A percentile compares a stretch with the other conserved stretches of the same genome.
Conservation (phyloP, 345 rosid genomes). For the Populus ilicifolia region DNA sequence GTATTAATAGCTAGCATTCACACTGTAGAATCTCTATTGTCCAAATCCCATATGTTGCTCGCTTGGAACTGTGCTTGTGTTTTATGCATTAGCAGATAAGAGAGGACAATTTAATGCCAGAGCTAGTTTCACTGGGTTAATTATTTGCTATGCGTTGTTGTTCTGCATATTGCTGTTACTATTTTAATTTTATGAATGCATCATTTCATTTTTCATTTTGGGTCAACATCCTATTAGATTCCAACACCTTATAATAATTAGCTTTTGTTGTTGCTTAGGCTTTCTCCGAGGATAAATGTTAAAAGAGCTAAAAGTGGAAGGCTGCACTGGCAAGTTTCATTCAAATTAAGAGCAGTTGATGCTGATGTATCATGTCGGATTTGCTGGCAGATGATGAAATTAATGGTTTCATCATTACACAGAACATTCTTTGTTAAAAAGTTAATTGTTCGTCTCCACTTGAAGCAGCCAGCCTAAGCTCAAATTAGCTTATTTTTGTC, state of each 20-base stretch:
- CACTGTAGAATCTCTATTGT: not conserved
- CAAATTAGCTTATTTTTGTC: not conserved
- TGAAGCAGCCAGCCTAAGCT: conserved; percentile 1
- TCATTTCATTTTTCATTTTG: not conserved
- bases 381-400: not conserved
- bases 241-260: not conserved
- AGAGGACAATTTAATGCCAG: not conserved
- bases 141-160: not conserved
- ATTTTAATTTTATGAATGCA: not conserved
- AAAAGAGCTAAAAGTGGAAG: conserved; percentile 10
- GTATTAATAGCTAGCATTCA: not conserved
- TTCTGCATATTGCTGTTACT: not conserved
- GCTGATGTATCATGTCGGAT: not conserved
- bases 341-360: not conserved
- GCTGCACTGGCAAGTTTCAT: not conserved
- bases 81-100: not conserved
- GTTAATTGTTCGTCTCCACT: not conserved
- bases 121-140: not conserved
- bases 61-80: not conserved
- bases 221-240: not conserved
- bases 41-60: not conserved
- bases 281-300: not conserved
- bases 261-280: not conserved
- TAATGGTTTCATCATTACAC: not conserved
- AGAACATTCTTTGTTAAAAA: conserved; percentile 8